phyloP scores from a whole-genome alignment of 768 basidiomycete species.

The Kwoniella mangroviensis region DNA sequence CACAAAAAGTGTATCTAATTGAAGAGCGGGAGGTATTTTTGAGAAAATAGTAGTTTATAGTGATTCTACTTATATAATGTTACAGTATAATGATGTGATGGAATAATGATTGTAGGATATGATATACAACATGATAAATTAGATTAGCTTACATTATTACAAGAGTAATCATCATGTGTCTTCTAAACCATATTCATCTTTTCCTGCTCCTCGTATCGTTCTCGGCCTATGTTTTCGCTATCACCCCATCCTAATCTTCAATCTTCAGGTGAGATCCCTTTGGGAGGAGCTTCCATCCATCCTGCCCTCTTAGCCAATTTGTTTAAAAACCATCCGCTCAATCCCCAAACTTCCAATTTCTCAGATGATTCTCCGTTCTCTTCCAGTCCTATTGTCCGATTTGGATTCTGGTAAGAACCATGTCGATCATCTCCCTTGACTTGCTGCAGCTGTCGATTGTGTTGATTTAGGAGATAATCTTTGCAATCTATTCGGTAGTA shows the following conservation, averaged over 20 bases:
- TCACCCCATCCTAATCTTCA: neutral
- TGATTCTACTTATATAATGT: neutral
- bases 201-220: neutral
- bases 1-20: no score
- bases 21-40: no score
- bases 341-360: conserved; percentile 51
- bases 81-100: neutral
- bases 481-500: conserved; percentile 37
- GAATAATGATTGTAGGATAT: neutral
- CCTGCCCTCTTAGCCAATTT: conserved; percentile 40
- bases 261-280: conserved; percentile 23
- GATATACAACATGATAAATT: neutral
- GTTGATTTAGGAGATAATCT: conserved; percentile 33
- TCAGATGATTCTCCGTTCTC: conserved; percentile 9
- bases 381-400: neutral
- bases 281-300: conserved; percentile 32
- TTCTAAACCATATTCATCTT: no score
- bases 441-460: neutral
- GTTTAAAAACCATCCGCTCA: conserved; percentile 55
- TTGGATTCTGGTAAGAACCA: neutral
- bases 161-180: no score
- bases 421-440: neutral
- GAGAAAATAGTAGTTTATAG: no score
- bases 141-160: neutral
- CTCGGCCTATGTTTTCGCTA: neutral